phyloP scores from a whole-genome alignment of 2,329 filamentous ascomycete genomes.

The Chaetothyriales sp. region DNA sequence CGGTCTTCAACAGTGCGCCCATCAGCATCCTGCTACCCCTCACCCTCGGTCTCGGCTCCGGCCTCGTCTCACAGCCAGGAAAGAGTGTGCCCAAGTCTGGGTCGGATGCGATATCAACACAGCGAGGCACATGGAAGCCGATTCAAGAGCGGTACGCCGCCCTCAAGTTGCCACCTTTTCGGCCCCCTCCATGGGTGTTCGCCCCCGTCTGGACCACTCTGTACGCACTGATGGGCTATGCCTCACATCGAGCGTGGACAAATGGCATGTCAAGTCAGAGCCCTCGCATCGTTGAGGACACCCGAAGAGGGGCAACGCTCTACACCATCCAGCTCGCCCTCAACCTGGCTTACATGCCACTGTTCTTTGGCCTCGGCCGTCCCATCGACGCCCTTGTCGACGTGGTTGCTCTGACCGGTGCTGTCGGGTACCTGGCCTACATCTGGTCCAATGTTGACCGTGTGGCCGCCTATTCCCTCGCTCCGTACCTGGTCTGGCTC shows the following conservation, averaged over 20 bases:
- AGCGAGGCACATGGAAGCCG: constrained; percentile 15
- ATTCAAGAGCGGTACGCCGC: constrained; percentile 25
- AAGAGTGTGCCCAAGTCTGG: constrained; percentile 10
- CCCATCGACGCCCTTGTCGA: constrained; percentile 63
- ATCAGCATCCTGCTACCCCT: constrained; percentile 63
- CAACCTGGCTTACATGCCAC: constrained; percentile 79
- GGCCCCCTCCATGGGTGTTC: constrained; percentile 43
- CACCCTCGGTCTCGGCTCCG: constrained; percentile 55
- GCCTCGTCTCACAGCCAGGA: constrained; percentile 46
- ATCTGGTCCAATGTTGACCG: constrained; percentile 62
- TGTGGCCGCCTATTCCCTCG: constrained; percentile 56
- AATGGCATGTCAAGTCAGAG: constrained; percentile 45
- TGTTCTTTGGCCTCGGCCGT: constrained; percentile 68
- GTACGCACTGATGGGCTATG: constrained; percentile 69
- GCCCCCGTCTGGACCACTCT: constrained; percentile 44
- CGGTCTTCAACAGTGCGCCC: constrained; percentile 57
- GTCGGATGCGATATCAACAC: constrained; percentile 10
- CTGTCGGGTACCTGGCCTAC: constrained; percentile 59
- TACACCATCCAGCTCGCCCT: constrained; percentile 76
- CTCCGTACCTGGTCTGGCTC: constrained; percentile 75
- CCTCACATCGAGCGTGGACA: constrained; percentile 61
- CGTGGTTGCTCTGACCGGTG: constrained; percentile 55
- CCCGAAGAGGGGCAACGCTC: constrained; percentile 56
- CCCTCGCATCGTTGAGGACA: constrained; percentile 40
- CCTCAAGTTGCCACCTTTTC: constrained; percentile 34